Base-by-base conservation (phyloP, 140 eudicot genomes). In the Artemisia princeps region DNA sequence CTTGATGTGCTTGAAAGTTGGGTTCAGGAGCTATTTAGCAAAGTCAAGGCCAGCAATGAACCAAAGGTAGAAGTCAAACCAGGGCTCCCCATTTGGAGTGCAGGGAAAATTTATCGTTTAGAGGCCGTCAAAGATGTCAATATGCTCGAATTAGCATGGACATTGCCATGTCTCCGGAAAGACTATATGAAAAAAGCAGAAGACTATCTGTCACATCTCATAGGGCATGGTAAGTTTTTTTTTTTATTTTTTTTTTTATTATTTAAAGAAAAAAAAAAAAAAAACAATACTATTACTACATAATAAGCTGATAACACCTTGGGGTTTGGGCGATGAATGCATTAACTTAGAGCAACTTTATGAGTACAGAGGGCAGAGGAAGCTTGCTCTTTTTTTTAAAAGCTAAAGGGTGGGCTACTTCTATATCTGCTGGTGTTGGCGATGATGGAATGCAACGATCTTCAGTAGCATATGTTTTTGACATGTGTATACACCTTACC, bases 101-200 rank as follows among this genome's bases (percentile, higher is more conserved):
- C 84, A 24, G 92, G 98, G 68, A 88, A 88, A 81, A 60, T 87
- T 63, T 82, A 87, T 72, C 78, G 84, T 73, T 67, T 88, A 75
- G 92, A 92, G 80, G 98, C 98, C 15, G 98, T 92, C 59, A 88
- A 88, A 79, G 98, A 92, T 75, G 84, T 92, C 55, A 84, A 92
- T 72, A 37, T 85, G 58, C 95, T 92, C 14, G 95, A 92, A 42
- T 58, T 92, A 28, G 71, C 84, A 3, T 92, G 98, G 98, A 92
- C 94, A 69, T 78, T 88, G 62, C 98, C 98, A 55, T 83, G 87
- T 66, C 91, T 92, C 50, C 71, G 83, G 13, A 78, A 85, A 64
- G 83, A 84, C 26, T 92, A 92, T 74, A 15, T 78, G 75, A 92
- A 92, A 78, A 92, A 85, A 77, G 83, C 89, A 51, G 98, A 92